Percentiles rank a stretch among this genome's conserved stretches.
Evolutionary conservation across 2,329 filamentous ascomycete genomes (phyloP).

Genomic region (Verticillium isaacii): DNA sequence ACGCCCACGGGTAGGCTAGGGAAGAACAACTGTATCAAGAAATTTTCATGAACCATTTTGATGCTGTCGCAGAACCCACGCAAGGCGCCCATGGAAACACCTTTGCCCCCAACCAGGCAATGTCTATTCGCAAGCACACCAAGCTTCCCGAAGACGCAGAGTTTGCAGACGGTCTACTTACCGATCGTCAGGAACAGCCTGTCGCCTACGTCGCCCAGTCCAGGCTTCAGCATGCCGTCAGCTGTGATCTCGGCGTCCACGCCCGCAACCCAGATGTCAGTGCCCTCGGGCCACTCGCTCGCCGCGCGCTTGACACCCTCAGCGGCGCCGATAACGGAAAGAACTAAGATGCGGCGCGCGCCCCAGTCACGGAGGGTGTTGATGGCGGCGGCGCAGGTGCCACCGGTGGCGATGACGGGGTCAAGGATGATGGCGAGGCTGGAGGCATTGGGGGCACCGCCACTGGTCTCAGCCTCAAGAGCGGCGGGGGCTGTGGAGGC

Average conservation of each 20-base stretch:
- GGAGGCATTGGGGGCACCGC: conserved; percentile 15
- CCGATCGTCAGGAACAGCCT: conserved; percentile 83
- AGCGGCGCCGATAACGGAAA: conserved; percentile 69
- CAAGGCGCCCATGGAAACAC: neutral
- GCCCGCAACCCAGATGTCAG: conserved; percentile 78
- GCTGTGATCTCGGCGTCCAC: conserved; percentile 70
- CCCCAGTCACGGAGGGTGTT: conserved; percentile 89
- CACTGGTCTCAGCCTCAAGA: neutral
- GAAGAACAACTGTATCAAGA: neutral
- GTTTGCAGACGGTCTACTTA: conserved; percentile 46
- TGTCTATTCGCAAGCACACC: neutral
- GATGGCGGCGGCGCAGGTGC: conserved; percentile 84
- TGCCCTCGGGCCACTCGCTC: conserved; percentile 69
- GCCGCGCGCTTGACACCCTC: conserved; percentile 70
- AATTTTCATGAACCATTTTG: neutral
- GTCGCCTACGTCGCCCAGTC: conserved; percentile 87
- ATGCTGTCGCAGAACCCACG: neutral
- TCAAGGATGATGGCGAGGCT: conserved; percentile 79
- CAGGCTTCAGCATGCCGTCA: conserved; percentile 87
- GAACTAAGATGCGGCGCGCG: conserved; percentile 71
- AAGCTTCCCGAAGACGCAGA: neutral
- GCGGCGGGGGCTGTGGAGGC: neutral
- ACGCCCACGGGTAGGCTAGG: too few species aligned
- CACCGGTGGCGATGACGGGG: conserved; percentile 89
- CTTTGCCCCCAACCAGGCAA: neutral